These are phyloP conservation scores for Hypoxylon cercidicola DNA, from an alignment of 495 filamentous ascomycete species.

Conservation along the genomic window DNA sequence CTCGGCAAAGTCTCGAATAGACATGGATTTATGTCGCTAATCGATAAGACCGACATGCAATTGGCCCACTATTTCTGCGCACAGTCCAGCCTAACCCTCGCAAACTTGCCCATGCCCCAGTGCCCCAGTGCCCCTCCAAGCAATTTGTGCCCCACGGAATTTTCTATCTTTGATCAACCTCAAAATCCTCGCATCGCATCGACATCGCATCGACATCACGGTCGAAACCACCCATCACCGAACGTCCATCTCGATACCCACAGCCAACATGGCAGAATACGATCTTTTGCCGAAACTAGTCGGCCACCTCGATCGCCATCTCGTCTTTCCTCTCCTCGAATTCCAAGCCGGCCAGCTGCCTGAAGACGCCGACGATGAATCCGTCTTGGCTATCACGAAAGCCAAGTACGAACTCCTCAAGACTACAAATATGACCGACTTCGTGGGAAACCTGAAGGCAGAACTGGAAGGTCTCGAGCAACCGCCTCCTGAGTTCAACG, in stretches of 20 bases:
- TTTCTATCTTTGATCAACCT: conserved; percentile 31
- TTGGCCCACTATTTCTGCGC: conserved; percentile 37
- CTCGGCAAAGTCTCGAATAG: conserved; percentile 26
- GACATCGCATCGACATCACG: conserved; percentile 10
- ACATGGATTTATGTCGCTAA: not conserved
- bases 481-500: conserved; percentile 82
- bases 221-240: conserved; percentile 11
- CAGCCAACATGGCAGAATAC: conserved; percentile 75
- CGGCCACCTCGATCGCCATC: conserved; percentile 91
- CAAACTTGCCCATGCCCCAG: conserved; percentile 13
- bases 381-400: conserved; percentile 74
- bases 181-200: not conserved
- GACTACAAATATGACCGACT: conserved; percentile 98
- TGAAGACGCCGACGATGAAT: conserved; percentile 68
- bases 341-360: conserved; percentile 69
- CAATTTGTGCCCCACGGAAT: conserved; percentile 21
- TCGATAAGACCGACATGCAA: not conserved
- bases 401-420: conserved; percentile 93
- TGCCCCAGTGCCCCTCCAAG: conserved; percentile 36
- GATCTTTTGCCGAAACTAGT: conserved; percentile 90
- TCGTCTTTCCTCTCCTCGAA: conserved; percentile 93
- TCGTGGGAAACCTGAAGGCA: conserved; percentile 86
- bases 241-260: conserved; percentile 19
- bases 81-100: conserved; percentile 11
- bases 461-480: conserved; percentile 83